phyloP scores from a whole-genome alignment of 2,329 filamentous ascomycete species.

The Emydomyces testavorans region DNA sequence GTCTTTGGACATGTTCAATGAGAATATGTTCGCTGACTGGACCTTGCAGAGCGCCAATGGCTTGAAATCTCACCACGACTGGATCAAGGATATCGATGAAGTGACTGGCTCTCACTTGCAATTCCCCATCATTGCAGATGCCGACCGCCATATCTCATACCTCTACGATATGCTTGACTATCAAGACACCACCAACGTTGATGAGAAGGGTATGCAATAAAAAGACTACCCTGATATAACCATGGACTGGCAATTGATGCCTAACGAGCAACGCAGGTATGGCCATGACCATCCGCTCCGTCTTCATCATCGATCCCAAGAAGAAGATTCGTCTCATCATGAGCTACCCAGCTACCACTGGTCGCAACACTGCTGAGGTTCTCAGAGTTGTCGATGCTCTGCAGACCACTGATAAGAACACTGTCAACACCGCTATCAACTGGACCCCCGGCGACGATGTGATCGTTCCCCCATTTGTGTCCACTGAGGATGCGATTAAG shows the following conservation, averaged over 20 bases:
- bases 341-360: slow-evolving; percentile 83
- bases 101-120: slow-evolving; percentile 57
- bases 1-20: slow-evolving; percentile 11
- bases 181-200: slow-evolving; percentile 70
- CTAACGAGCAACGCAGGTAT: slow-evolving; percentile 34
- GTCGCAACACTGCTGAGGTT: slow-evolving; percentile 69
- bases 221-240: too few relatives aligned
- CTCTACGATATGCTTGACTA: slow-evolving; percentile 75
- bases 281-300: slow-evolving; percentile 86
- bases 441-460: slow-evolving; percentile 84
- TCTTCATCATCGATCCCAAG: slow-evolving; percentile 86
- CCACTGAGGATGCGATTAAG: slow-evolving; percentile 73
- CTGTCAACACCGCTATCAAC: slow-evolving; percentile 79
- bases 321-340: slow-evolving; percentile 91
- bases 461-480: slow-evolving; percentile 74
- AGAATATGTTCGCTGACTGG: background rate
- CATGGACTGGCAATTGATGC: background rate
- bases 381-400: slow-evolving; percentile 68
- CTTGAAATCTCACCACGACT: slow-evolving; percentile 68
- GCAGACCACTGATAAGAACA: slow-evolving; percentile 77
- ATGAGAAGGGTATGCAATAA: slow-evolving; percentile 51
- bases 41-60: slow-evolving; percentile 57
- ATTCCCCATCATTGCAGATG: slow-evolving; percentile 75
- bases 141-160: slow-evolving; percentile 63
- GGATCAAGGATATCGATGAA: slow-evolving; percentile 83